Percentiles rank a stretch among this genome's conserved stretches.
Conservation (phyloP, 108 stramenopile genomes). For the Fragilaria crotonensis region DNA sequence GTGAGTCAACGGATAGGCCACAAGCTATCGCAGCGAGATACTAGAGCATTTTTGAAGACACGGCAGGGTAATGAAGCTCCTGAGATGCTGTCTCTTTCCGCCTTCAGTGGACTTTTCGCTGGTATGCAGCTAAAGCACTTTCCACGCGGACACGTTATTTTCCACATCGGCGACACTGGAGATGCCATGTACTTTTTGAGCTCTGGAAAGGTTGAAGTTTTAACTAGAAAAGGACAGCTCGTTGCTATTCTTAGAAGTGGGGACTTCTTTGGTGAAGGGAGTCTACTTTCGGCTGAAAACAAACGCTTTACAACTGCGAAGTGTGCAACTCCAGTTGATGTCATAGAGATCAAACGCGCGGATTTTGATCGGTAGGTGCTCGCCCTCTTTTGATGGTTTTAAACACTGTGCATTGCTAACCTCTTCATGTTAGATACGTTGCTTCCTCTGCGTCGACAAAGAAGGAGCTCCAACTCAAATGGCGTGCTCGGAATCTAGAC, state of each 20-base stretch:
- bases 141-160: constrained; percentile 64
- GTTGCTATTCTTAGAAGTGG: constrained; percentile 33
- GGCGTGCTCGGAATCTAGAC: constrained; percentile 34
- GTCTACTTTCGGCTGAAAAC: constrained; percentile 51
- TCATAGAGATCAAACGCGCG: constrained; percentile 75
- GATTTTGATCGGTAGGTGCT: too few species aligned
- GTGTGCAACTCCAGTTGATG: constrained; percentile 78
- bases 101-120: constrained; percentile 55
- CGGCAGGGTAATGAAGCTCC: constrained; percentile 8
- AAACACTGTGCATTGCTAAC: too few species aligned
- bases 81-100: constrained; percentile 39
- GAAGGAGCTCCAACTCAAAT: constrained; percentile 47
- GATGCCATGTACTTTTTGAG: constrained; percentile 80
- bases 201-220: constrained; percentile 65
- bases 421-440: too few species aligned
- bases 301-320: constrained; percentile 51
- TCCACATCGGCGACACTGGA: constrained; percentile 53
- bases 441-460: too few species aligned
- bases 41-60: constrained; percentile 38
- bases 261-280: constrained; percentile 82
- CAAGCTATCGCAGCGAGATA: constrained; percentile 29
- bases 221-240: constrained; percentile 53
- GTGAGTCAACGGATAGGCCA: constrained; percentile 53
- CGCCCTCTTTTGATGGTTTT: too few species aligned
- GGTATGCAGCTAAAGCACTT: constrained; percentile 76